These are phyloP conservation scores for Chalara sp. DNA, from an alignment of 2,329 filamentous ascomycete species.

Conservation along the genomic window DNA sequence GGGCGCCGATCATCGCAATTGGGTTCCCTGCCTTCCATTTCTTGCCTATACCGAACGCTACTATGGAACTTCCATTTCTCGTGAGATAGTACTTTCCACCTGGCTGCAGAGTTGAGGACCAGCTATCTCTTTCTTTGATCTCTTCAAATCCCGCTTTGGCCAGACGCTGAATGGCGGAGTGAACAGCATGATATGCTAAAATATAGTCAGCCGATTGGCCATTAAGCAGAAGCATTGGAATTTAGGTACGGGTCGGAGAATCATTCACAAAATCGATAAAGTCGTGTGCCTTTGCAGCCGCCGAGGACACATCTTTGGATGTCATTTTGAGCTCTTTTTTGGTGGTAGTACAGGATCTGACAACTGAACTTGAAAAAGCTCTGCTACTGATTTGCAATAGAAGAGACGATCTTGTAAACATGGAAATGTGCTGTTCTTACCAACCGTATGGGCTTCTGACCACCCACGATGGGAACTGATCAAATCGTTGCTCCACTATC, in stretches of 20 bases:
- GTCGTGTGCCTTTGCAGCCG: slow-evolving; percentile 43
- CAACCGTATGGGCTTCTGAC: too few species aligned
- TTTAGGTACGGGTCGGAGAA: slow-evolving; percentile 76
- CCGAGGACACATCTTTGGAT: slow-evolving; percentile 15
- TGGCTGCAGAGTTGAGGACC: slow-evolving; percentile 71
- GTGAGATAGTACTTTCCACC: slow-evolving; percentile 97
- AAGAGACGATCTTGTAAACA: slow-evolving; percentile 5
- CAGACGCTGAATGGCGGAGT: slow-evolving; percentile 68
- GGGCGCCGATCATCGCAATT: slow-evolving; percentile 87
- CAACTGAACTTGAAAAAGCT: slow-evolving; percentile 1
- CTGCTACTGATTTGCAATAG: slow-evolving; percentile 4
- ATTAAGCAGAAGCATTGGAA: slow-evolving; percentile 12
- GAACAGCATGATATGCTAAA: slow-evolving; percentile 88
- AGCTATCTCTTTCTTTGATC: slow-evolving; percentile 86
- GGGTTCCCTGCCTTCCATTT: slow-evolving; percentile 90
- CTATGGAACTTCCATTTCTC: slow-evolving; percentile 84
- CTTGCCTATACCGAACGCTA: slow-evolving; percentile 85
- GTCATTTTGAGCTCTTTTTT: slow-evolving; percentile 16
- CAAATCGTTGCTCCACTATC: too few species aligned
- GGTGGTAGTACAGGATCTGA: slow-evolving; percentile 6
- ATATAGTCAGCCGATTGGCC: neutral
- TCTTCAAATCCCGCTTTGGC: slow-evolving; percentile 78
- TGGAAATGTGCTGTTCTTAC: neutral
- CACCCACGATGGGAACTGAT: too few species aligned
- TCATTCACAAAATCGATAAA: slow-evolving; percentile 92